Evolutionary conservation across 208 protist species (phyloP), one percentile per base, ranked within the genome.

Genomic region (Trypanosoma cruzi): DNA sequence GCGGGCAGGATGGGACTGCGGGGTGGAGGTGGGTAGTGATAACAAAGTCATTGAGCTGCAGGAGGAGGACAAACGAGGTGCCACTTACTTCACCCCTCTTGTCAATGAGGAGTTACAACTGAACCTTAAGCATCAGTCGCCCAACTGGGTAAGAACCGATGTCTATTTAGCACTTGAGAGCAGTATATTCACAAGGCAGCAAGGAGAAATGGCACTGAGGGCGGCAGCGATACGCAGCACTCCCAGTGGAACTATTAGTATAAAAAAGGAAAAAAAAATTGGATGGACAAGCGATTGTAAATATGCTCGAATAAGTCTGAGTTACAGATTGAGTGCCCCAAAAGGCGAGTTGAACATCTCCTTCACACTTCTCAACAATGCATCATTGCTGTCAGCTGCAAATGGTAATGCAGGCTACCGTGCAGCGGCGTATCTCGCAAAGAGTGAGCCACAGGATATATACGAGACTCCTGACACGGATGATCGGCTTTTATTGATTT

Each of bases 321-420:
- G 28, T 1, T 1, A 24, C n/a, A 22, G 4, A 20, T 5, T 64
- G 5, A 36, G n/a, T 14, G n/a, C 14, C 20, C 32, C 8, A 31
- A 40, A 62, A 13, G 42, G 14, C 24, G 37, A 31, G 32, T 18
- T 64, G 42, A 46, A 59, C n/a, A 11, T 75, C 6, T 53, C 32
- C 16, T 18, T 75, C 36, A 56, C 53, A 18, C 28, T 75, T 31
- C 53, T 75, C 42, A 55, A 75, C 22, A 75, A 75, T 31, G 61
- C 70, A 18, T 64, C 70, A 34, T 31, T 55, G 55, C 2, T 22
- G 18, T 55, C 10, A 4, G n/a, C 16, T 42, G 44, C 44, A 24
- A 24, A 7, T 24, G 54, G 24, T 10, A 36, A 28, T 20, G 7
- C 16, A 34, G 44, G 37, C 16, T 67, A 55, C 16, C 16, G 13